These are phyloP conservation scores for Phyllosticta capitalensis DNA, from an alignment of 2,329 filamentous ascomycete genomes.

Conservation along the genomic window DNA sequence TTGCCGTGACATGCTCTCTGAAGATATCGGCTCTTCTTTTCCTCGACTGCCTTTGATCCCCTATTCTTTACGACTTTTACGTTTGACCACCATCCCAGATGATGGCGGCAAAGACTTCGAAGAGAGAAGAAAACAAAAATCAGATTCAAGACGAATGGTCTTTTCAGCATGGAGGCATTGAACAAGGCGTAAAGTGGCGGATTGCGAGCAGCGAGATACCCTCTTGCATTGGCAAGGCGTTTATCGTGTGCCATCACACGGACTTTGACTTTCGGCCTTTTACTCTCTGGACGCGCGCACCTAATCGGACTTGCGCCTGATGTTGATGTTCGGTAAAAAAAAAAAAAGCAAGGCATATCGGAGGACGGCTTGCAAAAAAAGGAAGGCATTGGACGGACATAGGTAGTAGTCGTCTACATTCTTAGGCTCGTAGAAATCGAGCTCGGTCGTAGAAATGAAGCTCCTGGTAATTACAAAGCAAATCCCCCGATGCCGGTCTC, in stretches of 20 bases:
- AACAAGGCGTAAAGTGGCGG: slow-evolving; percentile 6
- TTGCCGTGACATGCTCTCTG: slow-evolving; percentile 5
- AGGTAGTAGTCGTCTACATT: background rate
- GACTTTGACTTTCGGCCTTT: background rate
- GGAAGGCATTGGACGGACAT: background rate
- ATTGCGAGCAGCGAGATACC: slow-evolving; percentile 4
- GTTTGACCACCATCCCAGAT: background rate
- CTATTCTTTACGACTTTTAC: background rate
- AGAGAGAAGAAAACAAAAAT: background rate
- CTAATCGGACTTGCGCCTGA: background rate
- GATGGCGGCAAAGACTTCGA: background rate
- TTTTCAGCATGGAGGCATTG: background rate
- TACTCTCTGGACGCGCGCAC: background rate
- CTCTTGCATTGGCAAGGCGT: slow-evolving; percentile 8
- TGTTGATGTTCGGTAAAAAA: background rate
- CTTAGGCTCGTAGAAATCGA: background rate
- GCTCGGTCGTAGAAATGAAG: too few species aligned
- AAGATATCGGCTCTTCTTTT: slow-evolving; percentile 1
- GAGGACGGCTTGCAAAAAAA: background rate
- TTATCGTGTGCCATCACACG: background rate
- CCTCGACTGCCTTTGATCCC: background rate
- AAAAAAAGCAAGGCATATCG: background rate
- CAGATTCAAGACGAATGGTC: background rate
- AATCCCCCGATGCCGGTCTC: background rate
- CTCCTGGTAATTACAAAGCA: background rate